Conservation (phyloP, 345 rosid species). For the Noccaea caerulescens region DNA sequence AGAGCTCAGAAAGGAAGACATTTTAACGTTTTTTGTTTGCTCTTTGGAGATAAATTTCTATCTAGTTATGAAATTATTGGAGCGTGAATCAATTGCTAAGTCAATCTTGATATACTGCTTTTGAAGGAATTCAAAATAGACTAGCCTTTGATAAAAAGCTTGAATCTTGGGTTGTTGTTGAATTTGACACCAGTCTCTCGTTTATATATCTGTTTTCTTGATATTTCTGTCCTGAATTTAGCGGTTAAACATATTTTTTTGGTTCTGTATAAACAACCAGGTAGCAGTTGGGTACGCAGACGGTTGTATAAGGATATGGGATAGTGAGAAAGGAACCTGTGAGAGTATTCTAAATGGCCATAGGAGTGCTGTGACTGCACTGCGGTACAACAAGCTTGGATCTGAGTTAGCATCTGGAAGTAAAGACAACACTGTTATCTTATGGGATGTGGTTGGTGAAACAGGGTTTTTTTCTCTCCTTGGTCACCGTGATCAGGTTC, state of each 20-base stretch:
- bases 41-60: no score
- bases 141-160: not conserved
- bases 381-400: conserved; percentile 68
- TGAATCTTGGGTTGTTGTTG: not conserved
- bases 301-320: conserved; percentile 94
- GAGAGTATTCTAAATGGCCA: conserved; percentile 82
- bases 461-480: conserved; percentile 78
- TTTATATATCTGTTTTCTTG: not conserved
- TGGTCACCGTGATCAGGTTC: conserved; percentile 96
- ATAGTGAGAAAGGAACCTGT: conserved; percentile 73
- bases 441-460: conserved; percentile 97
- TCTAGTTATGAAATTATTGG: not conserved
- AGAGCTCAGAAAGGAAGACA: not conserved
- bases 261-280: conserved; percentile 32
- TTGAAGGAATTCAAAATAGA: not conserved
- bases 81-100: not conserved
- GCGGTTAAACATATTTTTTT: not conserved
- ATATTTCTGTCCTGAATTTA: not conserved
- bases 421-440: conserved; percentile 85
- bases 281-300: conserved; percentile 75
- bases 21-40: not conserved
- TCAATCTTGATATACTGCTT: not conserved
- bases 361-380: conserved; percentile 82
- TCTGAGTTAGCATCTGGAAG: conserved; percentile 92
- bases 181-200: not conserved